phyloP scores from a whole-genome alignment of 2,329 filamentous ascomycete species.

The Aureobasidium melanogenum region DNA sequence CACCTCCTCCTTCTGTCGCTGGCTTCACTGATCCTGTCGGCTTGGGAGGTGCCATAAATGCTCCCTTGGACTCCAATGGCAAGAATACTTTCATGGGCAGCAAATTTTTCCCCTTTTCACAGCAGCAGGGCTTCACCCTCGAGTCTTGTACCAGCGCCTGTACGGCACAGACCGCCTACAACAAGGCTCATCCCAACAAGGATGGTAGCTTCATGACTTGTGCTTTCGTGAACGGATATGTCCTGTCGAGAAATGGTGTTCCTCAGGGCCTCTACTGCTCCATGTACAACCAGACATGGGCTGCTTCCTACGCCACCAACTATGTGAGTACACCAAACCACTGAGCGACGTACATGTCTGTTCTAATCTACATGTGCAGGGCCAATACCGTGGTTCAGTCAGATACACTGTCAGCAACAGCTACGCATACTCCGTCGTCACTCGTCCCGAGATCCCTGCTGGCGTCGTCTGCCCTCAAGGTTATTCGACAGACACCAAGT shows the following conservation, averaged over 20 bases:
- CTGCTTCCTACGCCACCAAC: conserved; percentile 17
- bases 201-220: conserved; percentile 16
- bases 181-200: conserved; percentile 16
- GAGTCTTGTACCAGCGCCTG: conserved; percentile 20
- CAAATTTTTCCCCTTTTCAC: conserved; percentile 18
- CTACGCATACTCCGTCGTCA: conserved; percentile 7
- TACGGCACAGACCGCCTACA: conserved; percentile 19
- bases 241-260: conserved; percentile 29
- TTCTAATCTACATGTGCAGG: not conserved
- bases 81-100: conserved; percentile 21
- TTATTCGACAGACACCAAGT: not conserved
- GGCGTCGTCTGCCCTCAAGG: not conserved
- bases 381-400: conserved; percentile 13
- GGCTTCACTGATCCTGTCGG: conserved; percentile 15
- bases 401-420: conserved; percentile 14
- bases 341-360: not conserved
- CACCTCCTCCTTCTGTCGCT: conserved; percentile 10
- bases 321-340: not conserved
- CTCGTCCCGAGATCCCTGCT: not conserved
- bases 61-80: conserved; percentile 20
- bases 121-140: not conserved
- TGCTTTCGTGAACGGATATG: conserved; percentile 30
- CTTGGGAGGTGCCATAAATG: conserved; percentile 19
- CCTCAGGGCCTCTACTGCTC: conserved; percentile 32
- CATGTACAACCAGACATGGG: conserved; percentile 25